phyloP scores from a whole-genome alignment of 345 rosid genomes.

The Acer yangbiense region DNA sequence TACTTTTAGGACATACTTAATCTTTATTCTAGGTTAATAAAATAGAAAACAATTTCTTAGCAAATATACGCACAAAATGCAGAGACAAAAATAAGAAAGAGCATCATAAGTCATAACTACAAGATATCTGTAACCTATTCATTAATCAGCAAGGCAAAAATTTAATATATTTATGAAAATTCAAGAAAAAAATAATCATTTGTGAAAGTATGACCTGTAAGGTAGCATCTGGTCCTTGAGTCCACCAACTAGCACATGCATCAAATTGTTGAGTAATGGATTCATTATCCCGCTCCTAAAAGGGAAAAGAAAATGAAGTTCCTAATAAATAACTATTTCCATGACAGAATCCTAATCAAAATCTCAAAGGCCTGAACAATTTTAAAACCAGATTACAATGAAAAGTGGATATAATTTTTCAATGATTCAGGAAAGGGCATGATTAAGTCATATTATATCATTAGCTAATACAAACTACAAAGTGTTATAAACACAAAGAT shows the following conservation, averaged over 20 bases:
- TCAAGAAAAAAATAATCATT: conserved; percentile 7
- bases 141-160: not conserved
- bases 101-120: not conserved
- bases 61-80: not conserved
- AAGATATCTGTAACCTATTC: conserved; percentile 3
- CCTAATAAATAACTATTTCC: conserved; percentile 1
- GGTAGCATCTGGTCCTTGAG: conserved; percentile 92
- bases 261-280: conserved; percentile 79
- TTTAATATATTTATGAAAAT: not conserved
- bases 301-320: conserved; percentile 7
- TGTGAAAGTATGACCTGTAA: conserved; percentile 71
- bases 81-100: not conserved
- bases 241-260: conserved; percentile 99
- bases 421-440: conserved; percentile 3
- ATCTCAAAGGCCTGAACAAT: not conserved
- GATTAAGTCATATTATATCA: not conserved
- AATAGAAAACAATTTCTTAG: not conserved
- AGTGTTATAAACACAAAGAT: not conserved
- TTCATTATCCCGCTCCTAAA: conserved; percentile 44
- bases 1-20: not conserved
- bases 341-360: conserved; percentile 7
- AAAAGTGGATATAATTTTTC: not conserved
- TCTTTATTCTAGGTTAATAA: not conserved
- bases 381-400: not conserved
- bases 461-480: not conserved